Conservation (phyloP, 169 alveolate species). For the Perkinsus olseni region DNA sequence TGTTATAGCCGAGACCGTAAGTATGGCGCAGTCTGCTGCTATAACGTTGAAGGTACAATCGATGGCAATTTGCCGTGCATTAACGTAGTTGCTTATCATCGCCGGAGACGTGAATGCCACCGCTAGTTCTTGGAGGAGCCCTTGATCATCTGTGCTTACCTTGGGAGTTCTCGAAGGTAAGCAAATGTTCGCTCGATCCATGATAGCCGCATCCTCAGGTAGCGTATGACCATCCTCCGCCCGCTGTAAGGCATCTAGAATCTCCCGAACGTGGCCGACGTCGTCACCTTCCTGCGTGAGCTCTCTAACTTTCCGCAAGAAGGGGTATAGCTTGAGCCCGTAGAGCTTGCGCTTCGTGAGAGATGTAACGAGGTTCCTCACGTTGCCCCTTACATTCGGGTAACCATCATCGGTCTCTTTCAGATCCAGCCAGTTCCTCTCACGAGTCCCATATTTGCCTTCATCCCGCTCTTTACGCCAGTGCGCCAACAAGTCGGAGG, state of each 20-base stretch:
- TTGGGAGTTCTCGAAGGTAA: neutral
- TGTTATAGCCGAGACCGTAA: neutral
- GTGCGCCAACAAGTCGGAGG: neutral
- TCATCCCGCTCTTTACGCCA: neutral
- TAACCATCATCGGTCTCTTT: neutral
- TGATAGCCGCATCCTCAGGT: neutral
- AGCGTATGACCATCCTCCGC: neutral
- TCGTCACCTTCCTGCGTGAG: no score
- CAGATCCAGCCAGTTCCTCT: neutral
- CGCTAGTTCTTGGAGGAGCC: neutral
- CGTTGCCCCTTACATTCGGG: neutral
- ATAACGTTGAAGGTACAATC: neutral
- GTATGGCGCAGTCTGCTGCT: neutral
- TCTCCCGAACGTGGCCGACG: no score
- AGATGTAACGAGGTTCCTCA: neutral
- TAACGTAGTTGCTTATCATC: neutral
- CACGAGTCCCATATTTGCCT: neutral
- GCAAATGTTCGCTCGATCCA: neutral
- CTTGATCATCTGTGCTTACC: neutral
- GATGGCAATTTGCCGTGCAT: neutral
- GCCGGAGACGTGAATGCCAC: neutral
- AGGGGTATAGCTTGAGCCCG: neutral
- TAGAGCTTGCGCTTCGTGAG: neutral
- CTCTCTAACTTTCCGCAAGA: neutral
- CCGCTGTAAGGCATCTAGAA: neutral